phyloP scores from a whole-genome alignment of 306 rosid species.

The Crotalaria pallida region DNA sequence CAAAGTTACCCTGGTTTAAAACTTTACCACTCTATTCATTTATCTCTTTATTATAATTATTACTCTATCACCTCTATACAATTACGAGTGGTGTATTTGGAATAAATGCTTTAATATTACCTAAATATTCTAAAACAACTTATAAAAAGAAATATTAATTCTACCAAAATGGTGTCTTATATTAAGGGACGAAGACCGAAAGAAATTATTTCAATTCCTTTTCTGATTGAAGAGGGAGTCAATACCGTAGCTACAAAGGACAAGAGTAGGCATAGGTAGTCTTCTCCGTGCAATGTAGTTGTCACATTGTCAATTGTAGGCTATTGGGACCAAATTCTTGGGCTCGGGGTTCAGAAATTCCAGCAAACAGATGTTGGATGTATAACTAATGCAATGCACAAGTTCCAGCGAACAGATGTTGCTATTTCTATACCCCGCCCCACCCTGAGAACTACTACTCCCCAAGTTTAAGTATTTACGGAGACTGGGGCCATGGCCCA shows the following conservation, averaged over 20 bases:
- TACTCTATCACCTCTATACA: too few relatives aligned
- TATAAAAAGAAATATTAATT: too few relatives aligned
- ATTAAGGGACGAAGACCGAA: too few relatives aligned
- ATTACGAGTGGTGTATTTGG: too few relatives aligned
- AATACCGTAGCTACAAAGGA: not conserved
- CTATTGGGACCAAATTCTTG: constrained; percentile 16
- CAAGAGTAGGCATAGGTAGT: constrained; percentile 13
- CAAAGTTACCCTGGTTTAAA: too few relatives aligned
- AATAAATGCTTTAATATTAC: too few relatives aligned
- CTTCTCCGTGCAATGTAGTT: constrained; percentile 13
- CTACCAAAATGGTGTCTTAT: too few relatives aligned
- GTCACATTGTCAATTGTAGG: constrained; percentile 24
- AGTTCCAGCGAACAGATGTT: constrained; percentile 32
- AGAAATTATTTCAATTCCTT: not conserved
- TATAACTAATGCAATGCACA: constrained; percentile 23
- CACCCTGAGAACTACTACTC: constrained; percentile 10
- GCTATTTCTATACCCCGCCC: constrained; percentile 10
- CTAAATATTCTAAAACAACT: too few relatives aligned
- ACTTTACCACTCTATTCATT: too few relatives aligned
- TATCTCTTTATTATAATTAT: too few relatives aligned
- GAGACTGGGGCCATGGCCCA: constrained; percentile 11
- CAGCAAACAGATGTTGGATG: constrained; percentile 15
- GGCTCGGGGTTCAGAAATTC: constrained; percentile 17
- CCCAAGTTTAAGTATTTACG: not conserved
- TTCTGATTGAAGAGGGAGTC: not conserved